Percentiles rank a stretch among this genome's conserved stretches.
Conservation (phyloP, 2,329 filamentous ascomycete species). For the Colletotrichum sp. region DNA sequence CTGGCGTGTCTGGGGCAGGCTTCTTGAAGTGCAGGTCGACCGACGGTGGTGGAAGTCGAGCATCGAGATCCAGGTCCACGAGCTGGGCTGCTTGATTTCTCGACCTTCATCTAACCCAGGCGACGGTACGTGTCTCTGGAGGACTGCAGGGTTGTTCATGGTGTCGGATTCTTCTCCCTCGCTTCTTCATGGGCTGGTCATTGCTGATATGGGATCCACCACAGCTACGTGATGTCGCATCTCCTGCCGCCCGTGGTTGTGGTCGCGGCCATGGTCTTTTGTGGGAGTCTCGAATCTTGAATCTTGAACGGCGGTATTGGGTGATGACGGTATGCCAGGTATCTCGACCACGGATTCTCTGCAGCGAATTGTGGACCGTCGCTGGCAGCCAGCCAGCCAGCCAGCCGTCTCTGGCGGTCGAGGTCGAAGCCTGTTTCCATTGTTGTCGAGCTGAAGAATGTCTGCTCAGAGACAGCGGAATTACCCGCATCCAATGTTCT, state of each 20-base stretch:
- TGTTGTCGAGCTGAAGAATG: not conserved
- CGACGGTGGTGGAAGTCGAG: not conserved
- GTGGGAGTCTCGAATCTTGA: not conserved
- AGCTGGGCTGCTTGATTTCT: not conserved
- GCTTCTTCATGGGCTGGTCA: not conserved
- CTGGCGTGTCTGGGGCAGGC: not conserved
- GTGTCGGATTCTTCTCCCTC: not conserved
- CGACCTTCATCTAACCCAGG: not conserved
- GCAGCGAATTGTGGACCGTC: not conserved
- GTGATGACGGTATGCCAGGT: not conserved
- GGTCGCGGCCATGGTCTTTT: not conserved
- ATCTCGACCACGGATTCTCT: not conserved
- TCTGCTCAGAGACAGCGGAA: not conserved
- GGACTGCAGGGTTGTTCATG: not conserved
- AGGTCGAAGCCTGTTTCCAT: not conserved
- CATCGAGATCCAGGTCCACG: slow-evolving; percentile 14
- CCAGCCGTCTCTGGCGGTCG: not conserved
- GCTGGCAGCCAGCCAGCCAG: not conserved
- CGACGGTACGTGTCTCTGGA: not conserved
- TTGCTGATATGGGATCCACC: not conserved
- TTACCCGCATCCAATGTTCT: not conserved
- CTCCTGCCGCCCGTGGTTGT: not conserved
- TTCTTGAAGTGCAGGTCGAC: not conserved
- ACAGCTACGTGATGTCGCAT: not conserved
- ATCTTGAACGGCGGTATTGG: not conserved